Evolutionary conservation across 176 grass and related monocot genomes (phyloP), one percentile per base, ranked within the genome.

Genomic region (Eleusine indica): DNA sequence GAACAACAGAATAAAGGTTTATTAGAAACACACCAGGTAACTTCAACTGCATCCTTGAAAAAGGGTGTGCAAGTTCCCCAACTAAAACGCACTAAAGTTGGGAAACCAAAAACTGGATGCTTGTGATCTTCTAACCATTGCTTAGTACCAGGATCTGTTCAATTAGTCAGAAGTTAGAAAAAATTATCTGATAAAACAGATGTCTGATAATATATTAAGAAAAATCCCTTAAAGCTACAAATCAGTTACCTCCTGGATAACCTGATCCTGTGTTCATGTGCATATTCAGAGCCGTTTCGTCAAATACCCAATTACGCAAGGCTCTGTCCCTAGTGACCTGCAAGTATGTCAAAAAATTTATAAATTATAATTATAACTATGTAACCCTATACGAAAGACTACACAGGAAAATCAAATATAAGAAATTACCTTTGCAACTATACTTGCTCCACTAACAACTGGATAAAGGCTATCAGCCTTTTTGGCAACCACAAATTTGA

Each of bases 381-480:
- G 3, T 19, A 8, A 57, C 14, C 40, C 14, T 85, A 38, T 46
- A 51, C 48, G 21, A 48, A 78, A 32, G 41, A 10, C 9, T 19
- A 49, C 15, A 60, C 3, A 21, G 32, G 17, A 21, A 61, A 77
- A 29, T n/a, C 21, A 81, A 10, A 46, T 4, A 57, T 0, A 2
- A 57, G 21, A 48, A 88, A 77, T 44, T 93, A 98, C 96, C 91
- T 95, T 98, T 43, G 96, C 91, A 43, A 93, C 96, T 86, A 98
- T 98, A 85, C 96, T 95, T 80, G 93, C 93, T 74, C 96, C 96
- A 85, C 96, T 95, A 77, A 95, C 96, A 87, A 98, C 89, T 39
- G 96, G 89, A 84, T 95, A 98, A 79, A 98, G 86, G 78, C 96
- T 95, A 71, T 98, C 93, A 81, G 96, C 93, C 70, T 98, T 98